Percentiles rank a stretch among this genome's conserved stretches.
Evolutionary conservation across 768 basidiomycete genomes (phyloP).

Genomic region (Hortiboletus campestris): DNA sequence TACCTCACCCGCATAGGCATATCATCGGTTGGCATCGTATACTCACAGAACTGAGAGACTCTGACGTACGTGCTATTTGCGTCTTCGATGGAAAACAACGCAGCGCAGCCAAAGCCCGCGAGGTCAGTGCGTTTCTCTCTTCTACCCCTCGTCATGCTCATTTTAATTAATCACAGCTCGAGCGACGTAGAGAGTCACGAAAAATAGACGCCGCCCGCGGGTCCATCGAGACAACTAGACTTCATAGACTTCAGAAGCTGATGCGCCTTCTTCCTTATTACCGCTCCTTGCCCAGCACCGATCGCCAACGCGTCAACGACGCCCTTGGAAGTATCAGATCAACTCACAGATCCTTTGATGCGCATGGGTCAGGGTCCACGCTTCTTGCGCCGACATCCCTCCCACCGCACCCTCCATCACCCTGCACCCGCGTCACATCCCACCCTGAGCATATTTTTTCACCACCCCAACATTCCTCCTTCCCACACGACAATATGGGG

Average conservation of each 20-base stretch:
- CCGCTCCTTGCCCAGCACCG: conserved; percentile 30
- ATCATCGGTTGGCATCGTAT: conserved; percentile 78
- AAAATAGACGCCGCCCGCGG: conserved; percentile 50
- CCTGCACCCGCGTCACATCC: conserved; percentile 6
- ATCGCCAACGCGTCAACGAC: conserved; percentile 30
- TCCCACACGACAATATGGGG: conserved; percentile 6
- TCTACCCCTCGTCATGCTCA: neutral
- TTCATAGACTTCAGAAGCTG: conserved; percentile 49
- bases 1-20: conserved; percentile 65
- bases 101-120: conserved; percentile 62
- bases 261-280: conserved; percentile 40
- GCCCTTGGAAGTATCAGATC: conserved; percentile 19
- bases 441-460: neutral
- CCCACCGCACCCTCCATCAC: conserved; percentile 3
- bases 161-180: conserved; percentile 38
- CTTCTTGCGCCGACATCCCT: conserved; percentile 6
- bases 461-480: conserved; percentile 8
- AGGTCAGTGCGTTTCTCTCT: conserved; percentile 45
- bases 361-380: conserved; percentile 20
- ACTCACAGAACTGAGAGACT: conserved; percentile 56
- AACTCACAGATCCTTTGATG: conserved; percentile 1
- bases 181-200: conserved; percentile 53
- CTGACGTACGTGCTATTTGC: conserved; percentile 61
- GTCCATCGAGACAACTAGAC: conserved; percentile 55
- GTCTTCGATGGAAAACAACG: conserved; percentile 79